Evolutionary conservation across 106 monocot species (phyloP).

Genomic region (Dioscorea dumetorum): DNA sequence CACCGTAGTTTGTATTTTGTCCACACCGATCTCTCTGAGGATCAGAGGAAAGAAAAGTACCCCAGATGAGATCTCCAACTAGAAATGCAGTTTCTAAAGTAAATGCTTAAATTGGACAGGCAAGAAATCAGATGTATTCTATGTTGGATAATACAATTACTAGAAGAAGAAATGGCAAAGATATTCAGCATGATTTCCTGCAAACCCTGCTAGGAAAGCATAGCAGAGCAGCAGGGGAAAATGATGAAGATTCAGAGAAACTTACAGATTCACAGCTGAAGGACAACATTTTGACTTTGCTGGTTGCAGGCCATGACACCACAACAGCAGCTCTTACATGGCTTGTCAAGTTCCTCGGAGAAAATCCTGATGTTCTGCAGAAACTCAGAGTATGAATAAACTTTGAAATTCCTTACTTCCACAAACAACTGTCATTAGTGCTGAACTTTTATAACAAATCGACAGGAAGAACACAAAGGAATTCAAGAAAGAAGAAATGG

Average conservation of each 20-base stretch:
- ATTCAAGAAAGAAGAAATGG: conserved; percentile 19
- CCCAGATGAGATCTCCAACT: too few species aligned
- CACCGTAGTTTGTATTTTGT: too few species aligned
- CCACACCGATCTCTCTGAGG: too few species aligned
- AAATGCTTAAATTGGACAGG: conserved; percentile 6
- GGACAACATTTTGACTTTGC: conserved; percentile 31
- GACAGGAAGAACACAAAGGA: conserved; percentile 30
- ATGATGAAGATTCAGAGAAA: conserved; percentile 7
- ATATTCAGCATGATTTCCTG: conserved; percentile 18
- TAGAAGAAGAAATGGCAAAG: conserved; percentile 15
- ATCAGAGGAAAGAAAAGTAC: too few species aligned
- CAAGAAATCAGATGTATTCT: conserved; percentile 21
- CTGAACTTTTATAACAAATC: not conserved
- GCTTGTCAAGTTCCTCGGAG: conserved; percentile 29
- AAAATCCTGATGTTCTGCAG: conserved; percentile 21
- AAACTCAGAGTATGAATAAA: conserved; percentile 21
- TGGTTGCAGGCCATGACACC: conserved; percentile 33
- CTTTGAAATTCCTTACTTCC: not conserved
- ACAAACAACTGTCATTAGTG: not conserved
- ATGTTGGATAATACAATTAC: conserved; percentile 32
- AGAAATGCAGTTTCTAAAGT: not conserved
- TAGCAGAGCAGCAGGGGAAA: conserved; percentile 12
- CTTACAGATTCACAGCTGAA: conserved; percentile 33
- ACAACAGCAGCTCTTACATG: conserved; percentile 33
- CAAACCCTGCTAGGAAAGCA: conserved; percentile 30